phyloP scores from a whole-genome alignment of 2,329 filamentous ascomycete species.

The Aspergillus flavus region DNA sequence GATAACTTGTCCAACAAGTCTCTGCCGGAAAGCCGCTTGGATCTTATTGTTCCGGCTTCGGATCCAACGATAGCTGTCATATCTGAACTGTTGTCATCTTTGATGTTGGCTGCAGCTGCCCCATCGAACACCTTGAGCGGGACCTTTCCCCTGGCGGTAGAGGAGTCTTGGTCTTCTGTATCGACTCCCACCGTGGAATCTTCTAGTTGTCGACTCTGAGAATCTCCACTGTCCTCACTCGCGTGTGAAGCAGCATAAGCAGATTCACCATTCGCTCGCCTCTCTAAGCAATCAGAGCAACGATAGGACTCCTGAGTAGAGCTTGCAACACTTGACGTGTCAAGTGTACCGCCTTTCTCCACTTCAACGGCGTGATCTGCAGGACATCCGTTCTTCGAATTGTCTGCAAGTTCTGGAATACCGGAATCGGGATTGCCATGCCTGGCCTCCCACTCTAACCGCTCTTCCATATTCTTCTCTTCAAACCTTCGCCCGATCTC shows the following conservation, averaged over 20 bases:
- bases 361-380: conserved; percentile 16
- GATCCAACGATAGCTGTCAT: conserved; percentile 61
- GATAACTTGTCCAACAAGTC: conserved; percentile 32
- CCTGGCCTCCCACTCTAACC: conserved; percentile 70
- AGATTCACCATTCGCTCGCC: conserved; percentile 17
- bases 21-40: conserved; percentile 34
- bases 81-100: conserved; percentile 64
- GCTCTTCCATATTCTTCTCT: conserved; percentile 47
- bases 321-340: conserved; percentile 27
- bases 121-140: conserved; percentile 25
- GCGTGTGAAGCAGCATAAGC: conserved; percentile 14
- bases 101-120: conserved; percentile 28
- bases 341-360: conserved; percentile 26
- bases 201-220: conserved; percentile 6
- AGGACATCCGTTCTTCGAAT: conserved; percentile 11
- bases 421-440: conserved; percentile 62
- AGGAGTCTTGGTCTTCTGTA: not conserved
- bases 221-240: conserved; percentile 7
- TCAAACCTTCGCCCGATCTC: conserved; percentile 65
- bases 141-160: conserved; percentile 2
- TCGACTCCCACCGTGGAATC: not conserved
- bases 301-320: conserved; percentile 22
- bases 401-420: conserved; percentile 29
- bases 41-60: conserved; percentile 33
- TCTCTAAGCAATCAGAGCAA: conserved; percentile 23